Conservation (phyloP, 257 asterid genomes). For the Jacaranda copaia region DNA sequence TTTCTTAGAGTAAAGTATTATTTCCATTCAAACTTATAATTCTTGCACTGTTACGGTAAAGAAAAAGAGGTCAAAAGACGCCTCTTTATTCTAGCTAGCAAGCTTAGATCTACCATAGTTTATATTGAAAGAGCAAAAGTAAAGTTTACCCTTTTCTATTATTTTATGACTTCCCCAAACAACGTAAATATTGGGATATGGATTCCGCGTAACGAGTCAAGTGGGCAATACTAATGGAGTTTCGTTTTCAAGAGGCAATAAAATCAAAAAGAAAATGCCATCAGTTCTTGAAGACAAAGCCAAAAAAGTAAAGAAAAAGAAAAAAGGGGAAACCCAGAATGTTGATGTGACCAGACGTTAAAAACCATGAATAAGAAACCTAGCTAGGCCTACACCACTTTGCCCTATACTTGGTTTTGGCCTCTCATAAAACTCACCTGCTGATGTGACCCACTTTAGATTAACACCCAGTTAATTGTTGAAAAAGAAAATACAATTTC, state of each 20-base stretch:
- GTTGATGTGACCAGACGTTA: constrained; percentile 67
- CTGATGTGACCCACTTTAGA: constrained; percentile 85
- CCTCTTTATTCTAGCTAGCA: constrained; percentile 7
- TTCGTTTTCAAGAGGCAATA: constrained; percentile 2
- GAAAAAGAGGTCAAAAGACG: constrained; percentile 14
- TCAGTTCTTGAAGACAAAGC: constrained; percentile 20
- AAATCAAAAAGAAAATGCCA: constrained; percentile 28
- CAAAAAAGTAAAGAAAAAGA: not conserved
- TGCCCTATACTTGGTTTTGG: constrained; percentile 44
- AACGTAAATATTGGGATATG: constrained; percentile 15
- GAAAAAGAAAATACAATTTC: constrained; percentile 14
- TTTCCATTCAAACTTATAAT: not conserved
- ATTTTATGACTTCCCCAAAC: not conserved
- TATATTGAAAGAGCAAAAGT: not conserved
- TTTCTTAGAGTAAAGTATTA: constrained; percentile 5
- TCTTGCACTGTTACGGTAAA: not conserved
- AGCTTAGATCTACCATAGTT: constrained; percentile 11
- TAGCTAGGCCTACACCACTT: constrained; percentile 41
- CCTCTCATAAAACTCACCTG: constrained; percentile 57
- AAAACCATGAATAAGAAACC: constrained; percentile 42
- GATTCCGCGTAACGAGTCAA: constrained; percentile 24
- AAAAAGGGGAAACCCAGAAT: constrained; percentile 26
- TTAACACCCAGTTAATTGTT: constrained; percentile 53
- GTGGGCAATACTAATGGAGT: not conserved
- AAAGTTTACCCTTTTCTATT: not conserved